Evolutionary conservation across 2,329 filamentous ascomycete species (phyloP), one percentile per base, ranked within the genome.

Genomic region (Mollisiaceae sp.): DNA sequence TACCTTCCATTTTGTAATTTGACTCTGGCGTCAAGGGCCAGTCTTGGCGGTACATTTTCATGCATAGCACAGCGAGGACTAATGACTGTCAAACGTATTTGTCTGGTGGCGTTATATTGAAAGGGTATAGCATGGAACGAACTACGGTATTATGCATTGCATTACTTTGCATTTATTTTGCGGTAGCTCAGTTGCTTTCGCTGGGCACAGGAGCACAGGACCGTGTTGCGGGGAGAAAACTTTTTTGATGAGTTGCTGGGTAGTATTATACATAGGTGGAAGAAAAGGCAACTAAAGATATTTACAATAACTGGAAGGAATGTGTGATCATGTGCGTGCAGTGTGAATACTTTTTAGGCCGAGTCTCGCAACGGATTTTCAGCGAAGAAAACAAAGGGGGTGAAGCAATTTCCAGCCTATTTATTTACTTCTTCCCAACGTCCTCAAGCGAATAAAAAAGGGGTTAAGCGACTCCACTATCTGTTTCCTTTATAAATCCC

Each of bases 41-140:
- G 57, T 39, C 38, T 54, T 6, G 61, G 36, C 15, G 45, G 59
- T 5, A 39, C 54, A 27, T 35, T 67, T 66, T 50, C 58, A 65
- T 63, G 63, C 57, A 64, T 64, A 57, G 61, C 67, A 71, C 67
- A 67, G 69, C 69, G 66, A 70, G 54, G 47, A 60, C 18, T 54
- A 27, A 54, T 18, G 50, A 54, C 24, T 54, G 50, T 54, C 18
- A 35, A 32, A 35, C 24, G 50, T 54, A 32, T 35, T 15, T 32
- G 24, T 35, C 50, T 35, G 22, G 15, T 54, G 50, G 50, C 50
- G 50, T 54, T 27, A 54, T 54, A 15, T 54, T 54, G 50, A 12
- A 24, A 54, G 50, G 22, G 22, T 32, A 54, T 54, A 54, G 50
- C 50, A 54, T 54, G 24, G 22, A 35, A 47, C 43, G 50, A 54